Evolutionary conservation across 805 yeast genomes (phyloP).

Genomic region (Zygotorulaspora chibaensis): DNA sequence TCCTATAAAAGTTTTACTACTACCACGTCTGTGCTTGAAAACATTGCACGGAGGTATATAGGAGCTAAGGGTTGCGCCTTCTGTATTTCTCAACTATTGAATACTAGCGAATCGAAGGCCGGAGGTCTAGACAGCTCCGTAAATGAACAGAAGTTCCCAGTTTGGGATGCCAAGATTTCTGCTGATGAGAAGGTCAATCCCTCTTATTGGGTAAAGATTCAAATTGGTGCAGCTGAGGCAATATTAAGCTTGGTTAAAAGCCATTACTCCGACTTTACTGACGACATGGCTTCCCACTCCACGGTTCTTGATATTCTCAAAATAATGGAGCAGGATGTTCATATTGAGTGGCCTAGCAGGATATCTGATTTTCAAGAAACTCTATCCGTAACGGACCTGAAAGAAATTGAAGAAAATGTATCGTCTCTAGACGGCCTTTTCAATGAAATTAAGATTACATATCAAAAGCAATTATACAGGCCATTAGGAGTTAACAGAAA

Average conservation of each 20-base stretch:
- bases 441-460: conserved; percentile 61
- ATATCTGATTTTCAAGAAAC: conserved; percentile 33
- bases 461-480: conserved; percentile 65
- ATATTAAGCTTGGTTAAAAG: conserved; percentile 64
- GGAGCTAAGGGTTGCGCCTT: conserved; percentile 62
- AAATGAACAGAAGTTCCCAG: conserved; percentile 45
- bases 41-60: conserved; percentile 49
- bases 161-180: conserved; percentile 46
- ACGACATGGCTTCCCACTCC: conserved; percentile 56
- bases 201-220: conserved; percentile 68
- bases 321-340: conserved; percentile 62
- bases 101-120: conserved; percentile 17
- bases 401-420: conserved; percentile 30
- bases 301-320: conserved; percentile 62
- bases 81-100: conserved; percentile 41
- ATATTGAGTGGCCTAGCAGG: conserved; percentile 46
- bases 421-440: conserved; percentile 42
- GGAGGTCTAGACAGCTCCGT: conserved; percentile 29
- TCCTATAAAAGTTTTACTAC: conserved; percentile 65
- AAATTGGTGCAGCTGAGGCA: conserved; percentile 76
- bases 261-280: conserved; percentile 71
- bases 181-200: conserved; percentile 53
- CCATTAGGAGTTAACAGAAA: conserved; percentile 40
- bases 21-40: conserved; percentile 48
- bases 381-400: conserved; percentile 13